Evolutionary conservation across 495 filamentous ascomycete species (phyloP).

Genomic region (Penicillium cosmopolitanum): DNA sequence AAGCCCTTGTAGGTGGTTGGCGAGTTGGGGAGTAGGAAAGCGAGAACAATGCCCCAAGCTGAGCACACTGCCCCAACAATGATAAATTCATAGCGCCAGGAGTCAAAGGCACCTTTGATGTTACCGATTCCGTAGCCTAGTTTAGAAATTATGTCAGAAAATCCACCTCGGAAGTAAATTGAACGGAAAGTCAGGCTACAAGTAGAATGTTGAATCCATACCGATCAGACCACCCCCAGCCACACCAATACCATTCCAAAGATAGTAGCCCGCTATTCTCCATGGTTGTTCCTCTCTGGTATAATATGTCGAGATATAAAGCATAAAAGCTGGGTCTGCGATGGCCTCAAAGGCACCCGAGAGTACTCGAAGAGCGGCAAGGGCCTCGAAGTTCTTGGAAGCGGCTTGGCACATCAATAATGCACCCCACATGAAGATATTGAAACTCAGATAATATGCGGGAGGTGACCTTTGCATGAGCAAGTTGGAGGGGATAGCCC

Average conservation of each 20-base stretch:
- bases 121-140: conserved; percentile 63
- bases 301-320: conserved; percentile 42
- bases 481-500: conserved; percentile 48
- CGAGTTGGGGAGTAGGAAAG: conserved; percentile 53
- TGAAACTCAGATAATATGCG: conserved; percentile 56
- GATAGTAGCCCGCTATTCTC: conserved; percentile 63
- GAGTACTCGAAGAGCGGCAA: conserved; percentile 54
- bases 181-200: not conserved
- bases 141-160: too few species aligned
- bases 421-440: conserved; percentile 59
- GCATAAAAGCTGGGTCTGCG: conserved; percentile 35
- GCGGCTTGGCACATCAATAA: conserved; percentile 46
- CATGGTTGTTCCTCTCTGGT: conserved; percentile 58
- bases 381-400: conserved; percentile 50
- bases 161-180: too few species aligned
- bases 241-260: conserved; percentile 61
- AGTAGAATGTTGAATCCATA: not conserved
- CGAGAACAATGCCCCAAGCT: conserved; percentile 41
- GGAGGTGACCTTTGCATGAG: conserved; percentile 57
- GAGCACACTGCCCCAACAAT: conserved; percentile 44
- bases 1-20: conserved; percentile 46
- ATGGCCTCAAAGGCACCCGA: conserved; percentile 56
- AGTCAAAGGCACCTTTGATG: conserved; percentile 53
- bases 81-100: conserved; percentile 62
- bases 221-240: conserved; percentile 54